Conservation (phyloP, 2,329 filamentous ascomycete genomes). For the Fusarium buharicum region DNA sequence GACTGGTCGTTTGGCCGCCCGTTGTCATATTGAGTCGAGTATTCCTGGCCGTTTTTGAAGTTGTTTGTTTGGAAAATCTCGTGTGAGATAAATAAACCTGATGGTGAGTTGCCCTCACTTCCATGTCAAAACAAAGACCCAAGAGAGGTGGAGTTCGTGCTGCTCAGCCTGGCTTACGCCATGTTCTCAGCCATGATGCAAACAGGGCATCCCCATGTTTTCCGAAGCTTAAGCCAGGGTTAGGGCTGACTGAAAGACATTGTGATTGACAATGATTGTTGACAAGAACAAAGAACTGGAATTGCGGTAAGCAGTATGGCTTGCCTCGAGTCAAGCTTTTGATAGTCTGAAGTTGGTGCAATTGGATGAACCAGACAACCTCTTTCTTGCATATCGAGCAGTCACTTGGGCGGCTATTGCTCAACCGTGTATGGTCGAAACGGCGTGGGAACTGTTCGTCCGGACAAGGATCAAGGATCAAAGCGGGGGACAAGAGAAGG, state of each 20-base stretch:
- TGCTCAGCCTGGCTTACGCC: conserved; percentile 38
- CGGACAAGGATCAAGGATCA: conserved; percentile 38
- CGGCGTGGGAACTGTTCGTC: conserved; percentile 18
- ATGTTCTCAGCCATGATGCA: conserved; percentile 30
- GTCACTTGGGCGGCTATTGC: conserved; percentile 41
- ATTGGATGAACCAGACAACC: conserved; percentile 20
- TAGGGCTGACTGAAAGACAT: conserved; percentile 19
- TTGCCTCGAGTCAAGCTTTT: conserved; percentile 6
- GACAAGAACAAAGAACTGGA: conserved; percentile 1
- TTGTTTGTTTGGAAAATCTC: background rate
- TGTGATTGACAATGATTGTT: conserved; percentile 10
- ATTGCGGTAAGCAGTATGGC: conserved; percentile 17
- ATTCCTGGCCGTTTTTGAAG: background rate
- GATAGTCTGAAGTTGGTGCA: conserved; percentile 13
- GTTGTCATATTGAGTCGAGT: background rate
- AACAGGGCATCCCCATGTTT: conserved; percentile 21
- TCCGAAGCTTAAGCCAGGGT: conserved; percentile 3
- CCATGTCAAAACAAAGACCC: conserved; percentile 6
- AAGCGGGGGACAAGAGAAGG: conserved; percentile 14
- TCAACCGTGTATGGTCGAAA: conserved; percentile 37
- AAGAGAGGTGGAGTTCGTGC: conserved; percentile 15
- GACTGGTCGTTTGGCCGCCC: conserved; percentile 8
- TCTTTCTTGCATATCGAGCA: conserved; percentile 23
- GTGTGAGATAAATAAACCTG: conserved; percentile 10
- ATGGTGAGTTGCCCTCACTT: background rate